Conservation (phyloP, 768 basidiomycete species). For the Tricholoma matsutake region DNA sequence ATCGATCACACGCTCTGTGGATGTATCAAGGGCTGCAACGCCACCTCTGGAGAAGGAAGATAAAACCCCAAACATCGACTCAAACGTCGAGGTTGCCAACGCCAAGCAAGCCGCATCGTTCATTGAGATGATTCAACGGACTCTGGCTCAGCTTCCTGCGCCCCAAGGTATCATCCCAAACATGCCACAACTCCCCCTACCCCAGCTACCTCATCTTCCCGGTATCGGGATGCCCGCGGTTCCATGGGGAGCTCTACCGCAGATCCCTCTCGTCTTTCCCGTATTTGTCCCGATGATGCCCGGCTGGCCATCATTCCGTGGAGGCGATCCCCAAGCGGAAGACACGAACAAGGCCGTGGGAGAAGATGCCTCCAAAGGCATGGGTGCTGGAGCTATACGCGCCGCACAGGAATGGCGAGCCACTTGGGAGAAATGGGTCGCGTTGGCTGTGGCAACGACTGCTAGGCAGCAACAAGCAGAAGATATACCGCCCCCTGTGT, state of each 20-base stretch:
- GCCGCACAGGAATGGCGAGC: slow-evolving; percentile 63
- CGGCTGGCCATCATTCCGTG: slow-evolving; percentile 62
- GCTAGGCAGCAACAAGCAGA: slow-evolving; percentile 39
- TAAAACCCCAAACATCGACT: slow-evolving; percentile 17
- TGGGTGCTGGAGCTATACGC: slow-evolving; percentile 41
- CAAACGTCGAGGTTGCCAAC: slow-evolving; percentile 25
- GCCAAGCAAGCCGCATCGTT: slow-evolving; percentile 52
- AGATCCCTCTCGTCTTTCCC: slow-evolving; percentile 77
- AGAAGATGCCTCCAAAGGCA: slow-evolving; percentile 33
- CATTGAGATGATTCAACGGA: slow-evolving; percentile 74
- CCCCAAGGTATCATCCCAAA: slow-evolving; percentile 50
- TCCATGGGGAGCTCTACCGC: slow-evolving; percentile 60
- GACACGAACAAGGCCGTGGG: slow-evolving; percentile 31
- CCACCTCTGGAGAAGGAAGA: slow-evolving; percentile 27
- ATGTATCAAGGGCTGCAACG: slow-evolving; percentile 31
- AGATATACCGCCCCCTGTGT: slow-evolving; percentile 67
- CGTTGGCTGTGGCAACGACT: slow-evolving; percentile 48
- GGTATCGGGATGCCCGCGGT: slow-evolving; percentile 65
- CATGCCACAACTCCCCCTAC: slow-evolving; percentile 47
- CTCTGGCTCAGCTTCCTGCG: slow-evolving; percentile 58
- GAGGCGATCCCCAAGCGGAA: slow-evolving; percentile 37
- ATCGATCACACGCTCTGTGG: slow-evolving; percentile 21
- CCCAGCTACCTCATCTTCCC: slow-evolving; percentile 61
- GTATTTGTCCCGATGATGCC: slow-evolving; percentile 68
- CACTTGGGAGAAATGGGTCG: slow-evolving; percentile 77